A percentile compares a stretch with the other conserved stretches of the same genome.
Evolutionary conservation across 495 filamentous ascomycete species (phyloP).

Genomic region (Aeminium ludgeri): DNA sequence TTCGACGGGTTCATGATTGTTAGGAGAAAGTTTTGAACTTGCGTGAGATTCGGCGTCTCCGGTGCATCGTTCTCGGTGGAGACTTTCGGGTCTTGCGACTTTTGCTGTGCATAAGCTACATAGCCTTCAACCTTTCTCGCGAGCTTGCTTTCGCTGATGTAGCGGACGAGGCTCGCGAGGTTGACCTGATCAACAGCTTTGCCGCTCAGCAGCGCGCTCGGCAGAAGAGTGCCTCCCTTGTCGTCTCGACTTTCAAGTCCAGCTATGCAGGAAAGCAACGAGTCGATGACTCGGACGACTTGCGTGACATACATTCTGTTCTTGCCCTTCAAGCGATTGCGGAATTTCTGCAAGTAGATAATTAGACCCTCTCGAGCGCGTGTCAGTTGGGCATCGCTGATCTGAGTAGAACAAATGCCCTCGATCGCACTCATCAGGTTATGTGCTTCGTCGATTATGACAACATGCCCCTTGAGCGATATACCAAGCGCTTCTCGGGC

Average conservation of each 20-base stretch:
- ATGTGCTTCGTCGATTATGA: conserved; percentile 94
- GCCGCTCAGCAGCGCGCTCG: conserved; percentile 53
- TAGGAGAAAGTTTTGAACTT: conserved; percentile 65
- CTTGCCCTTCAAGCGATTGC: conserved; percentile 74
- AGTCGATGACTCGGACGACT: conserved; percentile 61
- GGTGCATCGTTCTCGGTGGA: conserved; percentile 12
- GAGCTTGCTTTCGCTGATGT: conserved; percentile 82
- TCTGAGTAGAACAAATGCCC: conserved; percentile 64
- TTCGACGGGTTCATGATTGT: conserved; percentile 74
- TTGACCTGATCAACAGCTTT: conserved; percentile 95
- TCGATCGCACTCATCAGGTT: conserved; percentile 93
- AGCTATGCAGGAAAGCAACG: conserved; percentile 47
- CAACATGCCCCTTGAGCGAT: conserved; percentile 68
- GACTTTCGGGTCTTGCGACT: background rate
- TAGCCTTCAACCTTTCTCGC: conserved; percentile 92
- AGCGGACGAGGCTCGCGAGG: conserved; percentile 67
- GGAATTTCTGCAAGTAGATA: conserved; percentile 72
- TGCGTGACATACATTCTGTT: conserved; percentile 88
- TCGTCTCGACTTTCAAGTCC: conserved; percentile 23
- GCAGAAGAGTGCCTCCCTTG: conserved; percentile 46
- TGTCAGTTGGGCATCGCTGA: conserved; percentile 55
- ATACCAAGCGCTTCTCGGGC: conserved; percentile 77
- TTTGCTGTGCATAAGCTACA: conserved; percentile 32
- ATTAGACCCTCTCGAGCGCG: conserved; percentile 55
- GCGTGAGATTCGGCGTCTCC: conserved; percentile 59